Base-by-base conservation (phyloP, 805 yeast genomes). In the Jamesozyma lodderae region DNA sequence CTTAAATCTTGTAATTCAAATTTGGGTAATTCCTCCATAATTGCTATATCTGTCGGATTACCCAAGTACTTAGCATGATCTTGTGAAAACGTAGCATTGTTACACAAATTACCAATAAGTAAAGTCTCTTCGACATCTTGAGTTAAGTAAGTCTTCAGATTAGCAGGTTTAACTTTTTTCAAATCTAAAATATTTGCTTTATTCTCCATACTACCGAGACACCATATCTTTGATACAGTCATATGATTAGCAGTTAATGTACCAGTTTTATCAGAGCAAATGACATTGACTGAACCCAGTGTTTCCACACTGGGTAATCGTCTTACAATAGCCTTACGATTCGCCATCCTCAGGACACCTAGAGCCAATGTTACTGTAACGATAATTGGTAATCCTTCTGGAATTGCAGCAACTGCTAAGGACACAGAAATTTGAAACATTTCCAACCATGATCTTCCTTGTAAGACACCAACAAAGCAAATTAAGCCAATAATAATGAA, bases 371-470 rank as follows among this genome's bases (percentile, higher is more conserved):
- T 92, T 8, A 92, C 98, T 5, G 99, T 90, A 30, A 92, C 98
- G 58, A 92, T 92, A 52, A 92, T 90, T 0, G 99, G 98, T 49
- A 92, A 72, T 37, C 99, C 99, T 63, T 92, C 99, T 4, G 99
- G 98, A 50, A 92, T 92, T 2, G 98, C 98, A 35, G 98, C 98
- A 14, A 92, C 99, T 3, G 98, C 99, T 45, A 92, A 69, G 2
- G 96, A 87, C 7, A 92, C 99, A 1, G 95, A 85, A 41, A 92
- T 87, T 60, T 90, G 96, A 64, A 92, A 90, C 96, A 92, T 92
- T 44, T 92, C 97, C 41, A 92, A 71, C 96, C 96, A 87, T 8
- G 83, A 73, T 44, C 94, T 81, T 34, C 98, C 97, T 66, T 90
- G 95, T 35, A 84, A 41, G 14, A 92, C 70, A 41, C 98, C 99